These are phyloP conservation scores for Colletotrichum shisoi DNA, from an alignment of 2,329 filamentous ascomycete species.

Conservation along the genomic window DNA sequence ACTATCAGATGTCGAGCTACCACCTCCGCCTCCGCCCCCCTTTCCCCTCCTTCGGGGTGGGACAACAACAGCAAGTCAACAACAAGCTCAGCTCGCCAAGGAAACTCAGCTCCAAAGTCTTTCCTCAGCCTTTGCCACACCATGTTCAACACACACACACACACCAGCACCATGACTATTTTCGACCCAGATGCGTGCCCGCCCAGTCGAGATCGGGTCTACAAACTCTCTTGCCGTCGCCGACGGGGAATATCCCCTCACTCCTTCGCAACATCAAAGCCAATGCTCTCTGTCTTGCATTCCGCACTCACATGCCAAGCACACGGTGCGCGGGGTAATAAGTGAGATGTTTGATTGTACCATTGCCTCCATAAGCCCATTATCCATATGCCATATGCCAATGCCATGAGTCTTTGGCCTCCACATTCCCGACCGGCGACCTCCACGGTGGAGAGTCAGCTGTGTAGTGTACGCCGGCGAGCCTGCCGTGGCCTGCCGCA, in stretches of 20 bases:
- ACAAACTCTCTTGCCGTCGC: not conserved
- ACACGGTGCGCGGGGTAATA: not conserved
- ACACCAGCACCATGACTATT: not conserved
- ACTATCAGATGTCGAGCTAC: not conserved
- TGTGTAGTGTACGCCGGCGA: not conserved
- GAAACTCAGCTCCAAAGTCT: not conserved
- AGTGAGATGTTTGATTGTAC: too few relatives aligned
- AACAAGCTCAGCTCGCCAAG: slow-evolving; percentile 14
- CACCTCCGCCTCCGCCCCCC: not conserved
- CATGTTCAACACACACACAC: not conserved
- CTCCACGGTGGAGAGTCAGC: not conserved
- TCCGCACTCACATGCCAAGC: not conserved
- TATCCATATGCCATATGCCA: too few relatives aligned
- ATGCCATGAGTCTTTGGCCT: not conserved
- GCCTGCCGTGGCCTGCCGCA: slow-evolving; percentile 12
- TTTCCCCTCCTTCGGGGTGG: too few relatives aligned
- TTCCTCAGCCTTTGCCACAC: slow-evolving; percentile 3
- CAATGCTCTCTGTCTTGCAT: not conserved
- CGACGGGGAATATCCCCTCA: slow-evolving; percentile 1
- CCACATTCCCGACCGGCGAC: slow-evolving; percentile 5
- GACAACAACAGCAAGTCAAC: not conserved
- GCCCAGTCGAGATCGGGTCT: slow-evolving; percentile 2
- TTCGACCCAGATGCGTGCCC: not conserved
- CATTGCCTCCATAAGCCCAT: too few relatives aligned
- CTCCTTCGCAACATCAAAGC: not conserved